Evolutionary conservation across 805 yeast genomes (phyloP).

Genomic region (Starmerella cellae): DNA sequence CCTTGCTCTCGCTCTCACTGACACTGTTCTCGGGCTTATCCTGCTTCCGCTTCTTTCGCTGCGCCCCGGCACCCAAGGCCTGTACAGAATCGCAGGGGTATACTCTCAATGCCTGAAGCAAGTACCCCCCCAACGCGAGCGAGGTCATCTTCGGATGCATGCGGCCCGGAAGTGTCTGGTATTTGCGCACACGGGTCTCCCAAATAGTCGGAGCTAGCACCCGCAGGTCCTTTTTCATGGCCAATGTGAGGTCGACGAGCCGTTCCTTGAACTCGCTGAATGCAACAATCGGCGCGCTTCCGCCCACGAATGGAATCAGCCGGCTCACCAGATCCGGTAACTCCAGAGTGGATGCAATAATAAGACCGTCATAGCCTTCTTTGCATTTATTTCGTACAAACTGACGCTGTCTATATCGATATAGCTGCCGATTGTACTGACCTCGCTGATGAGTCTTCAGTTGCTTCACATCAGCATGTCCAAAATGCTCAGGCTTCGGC

Average conservation of each 20-base stretch:
- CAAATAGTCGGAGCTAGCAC: conserved; percentile 70
- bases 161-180: conserved; percentile 88
- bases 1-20: background rate
- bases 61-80: conserved; percentile 38
- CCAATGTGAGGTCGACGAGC: conserved; percentile 59
- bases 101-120: conserved; percentile 67
- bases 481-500: conserved; percentile 16
- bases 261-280: conserved; percentile 73
- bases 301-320: conserved; percentile 54
- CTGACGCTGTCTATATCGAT: conserved; percentile 34
- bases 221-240: conserved; percentile 50
- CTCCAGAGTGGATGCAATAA: conserved; percentile 61
- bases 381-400: conserved; percentile 34
- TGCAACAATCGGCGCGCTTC: conserved; percentile 76
- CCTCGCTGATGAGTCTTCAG: conserved; percentile 48
- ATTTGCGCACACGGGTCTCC: conserved; percentile 72
- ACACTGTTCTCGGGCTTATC: background rate
- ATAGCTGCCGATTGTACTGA: conserved; percentile 54
- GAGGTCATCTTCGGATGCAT: conserved; percentile 91
- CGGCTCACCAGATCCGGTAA: conserved; percentile 50
- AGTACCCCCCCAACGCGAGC: conserved; percentile 83
- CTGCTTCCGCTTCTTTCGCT: conserved; percentile 11
- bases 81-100: conserved; percentile 56
- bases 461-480: conserved; percentile 36
- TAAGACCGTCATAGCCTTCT: conserved; percentile 55